Conservation (phyloP, 140 eudicot species). For the Bidens hawaiensis region DNA sequence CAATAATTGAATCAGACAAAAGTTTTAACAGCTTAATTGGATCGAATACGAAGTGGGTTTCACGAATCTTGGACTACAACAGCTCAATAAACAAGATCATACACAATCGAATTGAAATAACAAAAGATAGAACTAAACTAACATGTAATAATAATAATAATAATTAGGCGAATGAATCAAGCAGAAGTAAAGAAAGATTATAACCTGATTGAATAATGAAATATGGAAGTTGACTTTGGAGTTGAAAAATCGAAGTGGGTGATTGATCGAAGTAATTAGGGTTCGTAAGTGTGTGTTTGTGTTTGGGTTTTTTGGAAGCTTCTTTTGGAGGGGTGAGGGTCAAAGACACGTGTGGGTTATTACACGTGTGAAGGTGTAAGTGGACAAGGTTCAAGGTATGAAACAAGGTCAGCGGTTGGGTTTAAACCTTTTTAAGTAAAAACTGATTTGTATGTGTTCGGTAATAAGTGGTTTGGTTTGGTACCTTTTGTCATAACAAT, state of each 20-base stretch:
- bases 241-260: slow-evolving; percentile 16
- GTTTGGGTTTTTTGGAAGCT: slow-evolving; percentile 43
- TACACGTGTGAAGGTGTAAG: slow-evolving; percentile 28
- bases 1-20: slow-evolving; percentile 10
- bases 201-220: slow-evolving; percentile 41
- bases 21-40: slow-evolving; percentile 5
- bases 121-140: neutral
- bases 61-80: neutral
- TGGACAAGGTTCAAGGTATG: neutral
- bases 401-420: neutral
- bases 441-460: neutral
- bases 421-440: neutral
- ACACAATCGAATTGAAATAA: slow-evolving; percentile 6
- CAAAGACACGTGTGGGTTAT: slow-evolving; percentile 38
- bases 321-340: slow-evolving; percentile 23
- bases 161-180: neutral
- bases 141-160: neutral
- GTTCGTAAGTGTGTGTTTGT: slow-evolving; percentile 30
- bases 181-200: slow-evolving; percentile 7
- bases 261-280: slow-evolving; percentile 40
- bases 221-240: slow-evolving; percentile 3
- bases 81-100: neutral
- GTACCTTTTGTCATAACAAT: too few relatives aligned
- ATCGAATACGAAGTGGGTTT: neutral
- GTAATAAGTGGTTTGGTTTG: too few relatives aligned